Percentiles rank a stretch among this genome's conserved stretches.
Evolutionary conservation across 768 basidiomycete species (phyloP).

Genomic region (Galerina sulciceps): DNA sequence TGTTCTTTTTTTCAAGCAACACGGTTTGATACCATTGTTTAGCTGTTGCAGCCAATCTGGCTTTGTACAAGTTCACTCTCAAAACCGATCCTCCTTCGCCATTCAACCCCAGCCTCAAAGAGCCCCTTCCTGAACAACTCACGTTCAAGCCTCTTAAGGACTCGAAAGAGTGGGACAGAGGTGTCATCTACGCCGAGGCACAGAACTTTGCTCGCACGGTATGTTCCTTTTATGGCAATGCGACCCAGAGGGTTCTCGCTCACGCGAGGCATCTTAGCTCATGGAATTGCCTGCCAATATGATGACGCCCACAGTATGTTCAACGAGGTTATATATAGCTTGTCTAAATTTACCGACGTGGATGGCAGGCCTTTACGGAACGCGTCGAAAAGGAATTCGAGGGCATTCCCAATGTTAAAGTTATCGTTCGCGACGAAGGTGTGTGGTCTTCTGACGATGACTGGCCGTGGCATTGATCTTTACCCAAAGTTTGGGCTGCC

Average conservation of each 20-base stretch:
- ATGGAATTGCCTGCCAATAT: slow-evolving; percentile 88
- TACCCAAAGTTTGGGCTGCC: slow-evolving; percentile 70
- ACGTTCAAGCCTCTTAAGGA: slow-evolving; percentile 47
- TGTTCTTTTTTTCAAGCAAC: not conserved
- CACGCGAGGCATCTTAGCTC: slow-evolving; percentile 45
- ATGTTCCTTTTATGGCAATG: slow-evolving; percentile 10
- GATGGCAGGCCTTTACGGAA: slow-evolving; percentile 64
- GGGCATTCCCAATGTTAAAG: slow-evolving; percentile 67
- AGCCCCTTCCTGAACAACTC: slow-evolving; percentile 54
- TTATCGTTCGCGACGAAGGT: slow-evolving; percentile 80
- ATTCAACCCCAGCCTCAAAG: slow-evolving; percentile 64
- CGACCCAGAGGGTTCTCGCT: slow-evolving; percentile 1
- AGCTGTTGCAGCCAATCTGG: slow-evolving; percentile 83
- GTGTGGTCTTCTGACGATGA: slow-evolving; percentile 7
- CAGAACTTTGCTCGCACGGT: slow-evolving; percentile 85
- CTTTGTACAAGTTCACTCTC: slow-evolving; percentile 75
- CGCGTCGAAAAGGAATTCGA: slow-evolving; percentile 70
- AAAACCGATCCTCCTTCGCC: slow-evolving; percentile 73
- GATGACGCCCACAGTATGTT: slow-evolving; percentile 76
- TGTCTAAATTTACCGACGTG: not conserved
- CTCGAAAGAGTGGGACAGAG: slow-evolving; percentile 72
- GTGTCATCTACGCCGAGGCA: slow-evolving; percentile 72
- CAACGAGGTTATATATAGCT: not conserved
- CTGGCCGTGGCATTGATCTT: not conserved
- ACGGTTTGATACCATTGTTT: not conserved